phyloP scores from a whole-genome alignment of 2,329 filamentous ascomycete species.

The Scolecobasidium constrictum region DNA sequence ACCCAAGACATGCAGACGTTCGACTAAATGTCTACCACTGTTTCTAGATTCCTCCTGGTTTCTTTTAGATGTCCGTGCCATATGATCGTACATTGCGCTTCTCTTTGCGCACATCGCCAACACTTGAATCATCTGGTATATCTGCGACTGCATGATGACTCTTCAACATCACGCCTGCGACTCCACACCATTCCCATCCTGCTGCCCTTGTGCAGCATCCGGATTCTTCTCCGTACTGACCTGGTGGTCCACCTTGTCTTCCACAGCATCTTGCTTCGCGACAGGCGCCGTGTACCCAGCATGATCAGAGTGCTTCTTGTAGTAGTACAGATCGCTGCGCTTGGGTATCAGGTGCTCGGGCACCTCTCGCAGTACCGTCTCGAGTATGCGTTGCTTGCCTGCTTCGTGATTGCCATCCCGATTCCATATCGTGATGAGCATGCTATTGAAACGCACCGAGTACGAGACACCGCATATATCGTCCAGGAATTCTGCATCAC shows the following conservation, averaged over 20 bases:
- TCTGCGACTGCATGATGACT: too few relatives aligned
- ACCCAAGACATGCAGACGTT: too few relatives aligned
- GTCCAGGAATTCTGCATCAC: constrained; percentile 47
- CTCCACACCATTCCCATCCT: too few relatives aligned
- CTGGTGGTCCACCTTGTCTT: not conserved
- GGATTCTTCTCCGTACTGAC: not conserved
- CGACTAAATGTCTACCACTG: too few relatives aligned
- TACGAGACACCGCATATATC: constrained; percentile 79
- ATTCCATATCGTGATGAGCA: constrained; percentile 89
- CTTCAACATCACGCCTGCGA: too few relatives aligned
- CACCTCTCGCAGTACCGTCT: constrained; percentile 62
- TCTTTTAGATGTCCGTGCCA: too few relatives aligned
- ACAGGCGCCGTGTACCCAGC: constrained; percentile 48
- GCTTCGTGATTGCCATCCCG: constrained; percentile 71
- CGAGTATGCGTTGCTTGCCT: constrained; percentile 64
- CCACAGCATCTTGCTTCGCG: not conserved
- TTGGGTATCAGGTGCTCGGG: constrained; percentile 63
- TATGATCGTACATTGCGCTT: too few relatives aligned
- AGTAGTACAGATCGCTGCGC: constrained; percentile 54
- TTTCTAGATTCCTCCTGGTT: too few relatives aligned
- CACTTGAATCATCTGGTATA: too few relatives aligned
- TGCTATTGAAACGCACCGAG: constrained; percentile 78
- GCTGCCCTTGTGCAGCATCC: too few relatives aligned
- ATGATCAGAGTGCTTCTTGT: constrained; percentile 86
- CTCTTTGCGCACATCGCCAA: too few relatives aligned